Conservation (phyloP, 805 yeast species). For the Isabelozyma rhagii region DNA sequence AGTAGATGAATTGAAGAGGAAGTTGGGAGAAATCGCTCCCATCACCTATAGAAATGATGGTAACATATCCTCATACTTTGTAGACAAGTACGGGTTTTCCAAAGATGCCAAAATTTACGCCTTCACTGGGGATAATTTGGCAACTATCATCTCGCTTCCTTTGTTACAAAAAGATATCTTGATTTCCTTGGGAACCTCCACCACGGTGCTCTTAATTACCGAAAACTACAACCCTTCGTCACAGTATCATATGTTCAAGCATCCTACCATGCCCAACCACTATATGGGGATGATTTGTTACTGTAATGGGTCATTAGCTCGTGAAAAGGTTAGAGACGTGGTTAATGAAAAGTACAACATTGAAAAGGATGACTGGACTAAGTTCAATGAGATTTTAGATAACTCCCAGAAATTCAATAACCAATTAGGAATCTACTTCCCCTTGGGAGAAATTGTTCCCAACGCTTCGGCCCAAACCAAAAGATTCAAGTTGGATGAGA, state of each 20-base stretch:
- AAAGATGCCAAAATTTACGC: slow-evolving; percentile 60
- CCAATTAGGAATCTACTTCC: slow-evolving; percentile 77
- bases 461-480: slow-evolving; percentile 64
- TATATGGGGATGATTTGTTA: slow-evolving; percentile 96
- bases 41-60: slow-evolving; percentile 53
- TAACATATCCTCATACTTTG: slow-evolving; percentile 56
- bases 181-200: slow-evolving; percentile 86
- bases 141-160: slow-evolving; percentile 82
- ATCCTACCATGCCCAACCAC: slow-evolving; percentile 72
- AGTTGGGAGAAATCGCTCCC: slow-evolving; percentile 53
- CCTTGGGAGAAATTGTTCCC: slow-evolving; percentile 89
- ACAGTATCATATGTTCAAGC: slow-evolving; percentile 80
- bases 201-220: slow-evolving; percentile 81
- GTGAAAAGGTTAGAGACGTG: slow-evolving; percentile 70
- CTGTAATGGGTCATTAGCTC: slow-evolving; percentile 84
- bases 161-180: slow-evolving; percentile 71
- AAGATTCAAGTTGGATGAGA: slow-evolving; percentile 40
- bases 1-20: slow-evolving; percentile 39
- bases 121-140: slow-evolving; percentile 89
- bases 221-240: slow-evolving; percentile 74
- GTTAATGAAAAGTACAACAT: slow-evolving; percentile 45
- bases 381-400: slow-evolving; percentile 56
- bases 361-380: slow-evolving; percentile 49
- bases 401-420: slow-evolving; percentile 30
- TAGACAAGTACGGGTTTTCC: slow-evolving; percentile 59